Evolutionary conservation across 2,329 filamentous ascomycete genomes (phyloP).

Genomic region (Botrytis deweyae): DNA sequence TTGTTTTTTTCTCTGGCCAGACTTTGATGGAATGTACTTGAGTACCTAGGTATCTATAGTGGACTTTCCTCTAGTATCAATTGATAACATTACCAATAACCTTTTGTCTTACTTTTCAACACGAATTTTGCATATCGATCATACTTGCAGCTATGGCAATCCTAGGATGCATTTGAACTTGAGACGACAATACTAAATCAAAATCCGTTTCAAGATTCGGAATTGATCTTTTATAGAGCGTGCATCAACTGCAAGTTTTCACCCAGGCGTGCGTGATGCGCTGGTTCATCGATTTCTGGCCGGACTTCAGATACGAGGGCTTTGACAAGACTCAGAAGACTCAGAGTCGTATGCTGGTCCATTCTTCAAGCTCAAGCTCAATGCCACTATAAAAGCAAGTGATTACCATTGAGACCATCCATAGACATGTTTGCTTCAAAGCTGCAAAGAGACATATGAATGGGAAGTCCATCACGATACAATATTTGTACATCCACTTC

Average conservation of each 20-base stretch:
- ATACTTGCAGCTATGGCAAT: not conserved
- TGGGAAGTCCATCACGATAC: not conserved
- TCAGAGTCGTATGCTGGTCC: too few species aligned
- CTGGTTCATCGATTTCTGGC: not conserved
- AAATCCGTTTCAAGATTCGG: too few species aligned
- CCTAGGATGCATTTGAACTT: not conserved
- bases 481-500: not conserved
- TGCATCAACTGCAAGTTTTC: too few species aligned
- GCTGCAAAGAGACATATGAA: not conserved
- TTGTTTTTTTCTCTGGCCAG: not conserved
- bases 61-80: not conserved
- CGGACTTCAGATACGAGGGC: not conserved
- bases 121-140: not conserved
- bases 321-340: too few species aligned
- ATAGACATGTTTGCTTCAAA: not conserved
- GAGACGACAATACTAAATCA: not conserved
- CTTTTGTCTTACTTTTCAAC: not conserved
- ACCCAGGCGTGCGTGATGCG: too few species aligned
- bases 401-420: not conserved
- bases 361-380: not conserved
- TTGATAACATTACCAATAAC: not conserved
- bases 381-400: not conserved
- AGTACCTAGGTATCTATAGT: not conserved
- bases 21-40: not conserved
- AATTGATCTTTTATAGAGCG: too few species aligned